Evolutionary conservation across 306 rosid genomes (phyloP).

Genomic region (Styphnolobium japonicum): DNA sequence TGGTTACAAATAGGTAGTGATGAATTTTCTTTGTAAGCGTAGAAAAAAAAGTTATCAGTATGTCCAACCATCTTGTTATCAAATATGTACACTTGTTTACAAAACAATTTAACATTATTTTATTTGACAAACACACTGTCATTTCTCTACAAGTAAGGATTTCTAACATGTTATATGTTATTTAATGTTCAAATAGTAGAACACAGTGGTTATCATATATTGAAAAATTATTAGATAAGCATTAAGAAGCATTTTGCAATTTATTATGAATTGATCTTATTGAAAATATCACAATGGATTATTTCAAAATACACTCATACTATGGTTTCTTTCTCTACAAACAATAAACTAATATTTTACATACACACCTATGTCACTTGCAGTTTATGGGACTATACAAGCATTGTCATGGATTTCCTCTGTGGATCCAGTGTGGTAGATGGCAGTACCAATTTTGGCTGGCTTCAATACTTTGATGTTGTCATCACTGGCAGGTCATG

Average conservation of each 20-base stretch:
- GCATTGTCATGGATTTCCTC: constrained; percentile 91
- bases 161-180: background rate
- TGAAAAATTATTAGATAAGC: background rate
- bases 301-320: background rate
- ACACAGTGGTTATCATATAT: background rate
- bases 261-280: background rate
- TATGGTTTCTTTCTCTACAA: background rate
- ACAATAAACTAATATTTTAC: background rate
- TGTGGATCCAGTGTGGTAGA: constrained; percentile 48
- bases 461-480: constrained; percentile 93
- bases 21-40: constrained; percentile 12
- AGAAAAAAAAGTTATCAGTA: background rate
- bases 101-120: background rate
- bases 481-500: constrained; percentile 93
- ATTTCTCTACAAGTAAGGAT: background rate
- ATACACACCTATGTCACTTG: constrained; percentile 15
- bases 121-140: background rate
- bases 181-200: constrained; percentile 1
- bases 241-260: background rate
- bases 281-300: background rate
- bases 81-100: background rate
- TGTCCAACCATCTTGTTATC: background rate
- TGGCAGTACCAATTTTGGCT: constrained; percentile 57
- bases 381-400: constrained; percentile 99
- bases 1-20: constrained; percentile 91